Evolutionary conservation across 192 early-diverging fungal species (phyloP).

Genomic region (Coemansia sp.): DNA sequence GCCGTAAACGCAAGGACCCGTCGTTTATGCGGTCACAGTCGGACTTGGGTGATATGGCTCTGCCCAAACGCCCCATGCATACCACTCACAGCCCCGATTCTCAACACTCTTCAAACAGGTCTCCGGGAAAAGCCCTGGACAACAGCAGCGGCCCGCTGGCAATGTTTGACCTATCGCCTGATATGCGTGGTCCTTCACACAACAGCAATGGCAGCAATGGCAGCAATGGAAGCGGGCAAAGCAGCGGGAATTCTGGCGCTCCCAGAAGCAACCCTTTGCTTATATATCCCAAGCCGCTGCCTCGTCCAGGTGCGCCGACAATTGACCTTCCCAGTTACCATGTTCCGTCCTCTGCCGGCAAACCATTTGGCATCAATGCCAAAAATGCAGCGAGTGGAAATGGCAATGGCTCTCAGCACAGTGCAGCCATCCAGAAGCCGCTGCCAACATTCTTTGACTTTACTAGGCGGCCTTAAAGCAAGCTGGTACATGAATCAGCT

Average conservation of each 20-base stretch:
- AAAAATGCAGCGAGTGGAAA: not conserved
- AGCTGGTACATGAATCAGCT: not conserved
- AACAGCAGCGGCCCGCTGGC: constrained; percentile 14
- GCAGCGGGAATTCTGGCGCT: not conserved
- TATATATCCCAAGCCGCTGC: constrained; percentile 42
- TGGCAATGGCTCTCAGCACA: constrained; percentile 9
- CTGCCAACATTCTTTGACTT: constrained; percentile 26
- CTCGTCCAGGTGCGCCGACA: constrained; percentile 28
- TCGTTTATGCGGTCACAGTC: constrained; percentile 54
- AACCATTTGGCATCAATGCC: not conserved
- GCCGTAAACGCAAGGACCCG: constrained; percentile 50
- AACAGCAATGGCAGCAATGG: constrained; percentile 5
- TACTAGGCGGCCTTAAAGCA: constrained; percentile 5
- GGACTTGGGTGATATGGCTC: constrained; percentile 34
- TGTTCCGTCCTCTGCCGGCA: constrained; percentile 1
- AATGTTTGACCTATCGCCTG: constrained; percentile 37
- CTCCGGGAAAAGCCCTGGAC: constrained; percentile 8
- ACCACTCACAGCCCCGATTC: not conserved
- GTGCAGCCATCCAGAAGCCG: not conserved
- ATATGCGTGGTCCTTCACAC: constrained; percentile 13
- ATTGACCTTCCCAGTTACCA: not conserved
- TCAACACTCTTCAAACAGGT: constrained; percentile 1
- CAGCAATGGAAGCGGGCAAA: constrained; percentile 6
- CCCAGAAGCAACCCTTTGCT: constrained; percentile 6
- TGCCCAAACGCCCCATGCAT: constrained; percentile 36